Evolutionary conservation across 2,329 filamentous ascomycete genomes (phyloP).

Genomic region (Podosphaera xanthii): DNA sequence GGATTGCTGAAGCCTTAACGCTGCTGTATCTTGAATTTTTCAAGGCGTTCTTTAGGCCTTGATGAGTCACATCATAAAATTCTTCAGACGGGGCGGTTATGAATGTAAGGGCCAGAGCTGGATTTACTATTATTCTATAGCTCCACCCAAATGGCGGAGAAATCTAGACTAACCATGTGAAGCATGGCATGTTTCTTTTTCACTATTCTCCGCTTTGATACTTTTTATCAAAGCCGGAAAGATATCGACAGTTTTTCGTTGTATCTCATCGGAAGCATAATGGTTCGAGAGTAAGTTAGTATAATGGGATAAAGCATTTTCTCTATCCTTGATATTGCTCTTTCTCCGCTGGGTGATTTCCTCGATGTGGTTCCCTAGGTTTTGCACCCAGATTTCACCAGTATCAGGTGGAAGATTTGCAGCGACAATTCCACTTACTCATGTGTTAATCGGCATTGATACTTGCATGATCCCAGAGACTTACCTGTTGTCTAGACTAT

Average conservation of each 20-base stretch:
- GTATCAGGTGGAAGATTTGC: not conserved
- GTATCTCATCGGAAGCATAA: slow-evolving; percentile 36
- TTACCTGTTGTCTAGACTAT: slow-evolving; percentile 30
- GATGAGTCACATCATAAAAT: slow-evolving; percentile 33
- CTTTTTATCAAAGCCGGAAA: slow-evolving; percentile 37
- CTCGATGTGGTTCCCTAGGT: slow-evolving; percentile 34
- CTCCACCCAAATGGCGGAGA: not conserved
- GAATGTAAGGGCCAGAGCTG: slow-evolving; percentile 37
- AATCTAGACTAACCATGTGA: slow-evolving; percentile 25
- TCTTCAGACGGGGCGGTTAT: slow-evolving; percentile 37
- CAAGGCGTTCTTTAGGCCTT: slow-evolving; percentile 34
- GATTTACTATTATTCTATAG: not conserved
- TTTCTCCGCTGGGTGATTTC: slow-evolving; percentile 46
- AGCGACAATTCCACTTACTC: slow-evolving; percentile 3
- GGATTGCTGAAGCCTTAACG: slow-evolving; percentile 43
- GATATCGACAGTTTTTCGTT: slow-evolving; percentile 29
- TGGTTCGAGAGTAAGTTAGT: slow-evolving; percentile 35
- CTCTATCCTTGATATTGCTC: slow-evolving; percentile 38
- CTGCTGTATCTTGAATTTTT: slow-evolving; percentile 31
- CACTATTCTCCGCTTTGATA: slow-evolving; percentile 36
- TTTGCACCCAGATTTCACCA: slow-evolving; percentile 29
- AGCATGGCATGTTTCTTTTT: slow-evolving; percentile 37
- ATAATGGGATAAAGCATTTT: slow-evolving; percentile 33
- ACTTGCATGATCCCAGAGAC: not conserved
- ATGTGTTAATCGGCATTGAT: not conserved